These are phyloP conservation scores for Cocos nucifera DNA, from an alignment of 176 grass and related monocot species.

Conservation along the genomic window DNA sequence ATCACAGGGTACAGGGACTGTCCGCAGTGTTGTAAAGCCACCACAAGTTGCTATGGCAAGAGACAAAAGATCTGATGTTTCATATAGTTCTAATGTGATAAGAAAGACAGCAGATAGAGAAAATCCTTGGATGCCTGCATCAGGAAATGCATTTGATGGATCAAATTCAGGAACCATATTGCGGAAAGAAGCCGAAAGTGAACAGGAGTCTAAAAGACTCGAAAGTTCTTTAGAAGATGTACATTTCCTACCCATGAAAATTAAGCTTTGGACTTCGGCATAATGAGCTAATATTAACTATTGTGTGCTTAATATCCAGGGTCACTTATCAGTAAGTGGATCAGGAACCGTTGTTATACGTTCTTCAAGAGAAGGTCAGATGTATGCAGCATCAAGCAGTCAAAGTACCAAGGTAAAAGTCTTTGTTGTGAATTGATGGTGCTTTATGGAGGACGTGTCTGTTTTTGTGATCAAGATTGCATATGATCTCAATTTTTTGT, in stretches of 20 bases:
- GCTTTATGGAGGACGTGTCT: too few relatives aligned
- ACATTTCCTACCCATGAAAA: slow-evolving; percentile 21
- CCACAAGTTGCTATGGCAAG: slow-evolving; percentile 42
- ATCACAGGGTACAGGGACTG: slow-evolving; percentile 62
- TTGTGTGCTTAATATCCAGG: too few relatives aligned
- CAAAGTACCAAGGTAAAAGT: slow-evolving; percentile 60
- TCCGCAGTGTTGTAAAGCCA: slow-evolving; percentile 40
- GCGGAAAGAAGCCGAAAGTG: slow-evolving; percentile 34
- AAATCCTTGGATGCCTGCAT: slow-evolving; percentile 38
- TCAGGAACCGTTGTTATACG: slow-evolving; percentile 78
- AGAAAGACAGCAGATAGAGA: slow-evolving; percentile 39
- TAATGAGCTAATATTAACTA: too few relatives aligned
- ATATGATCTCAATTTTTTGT: slow-evolving; percentile 25
- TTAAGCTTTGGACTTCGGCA: too few relatives aligned
- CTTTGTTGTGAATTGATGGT: neutral
- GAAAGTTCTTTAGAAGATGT: slow-evolving; percentile 77
- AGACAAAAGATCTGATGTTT: slow-evolving; percentile 42
- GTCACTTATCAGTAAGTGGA: slow-evolving; percentile 44
- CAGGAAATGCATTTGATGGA: slow-evolving; percentile 41
- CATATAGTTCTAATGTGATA: slow-evolving; percentile 39
- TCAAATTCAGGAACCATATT: slow-evolving; percentile 29
- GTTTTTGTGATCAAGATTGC: neutral
- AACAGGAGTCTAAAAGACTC: slow-evolving; percentile 26
- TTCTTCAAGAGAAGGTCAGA: slow-evolving; percentile 55
- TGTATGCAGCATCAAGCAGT: slow-evolving; percentile 40